Evolutionary conservation across 192 early-diverging fungal species (phyloP), one percentile per base, ranked within the genome.

Genomic region (Coemansia javaensis): DNA sequence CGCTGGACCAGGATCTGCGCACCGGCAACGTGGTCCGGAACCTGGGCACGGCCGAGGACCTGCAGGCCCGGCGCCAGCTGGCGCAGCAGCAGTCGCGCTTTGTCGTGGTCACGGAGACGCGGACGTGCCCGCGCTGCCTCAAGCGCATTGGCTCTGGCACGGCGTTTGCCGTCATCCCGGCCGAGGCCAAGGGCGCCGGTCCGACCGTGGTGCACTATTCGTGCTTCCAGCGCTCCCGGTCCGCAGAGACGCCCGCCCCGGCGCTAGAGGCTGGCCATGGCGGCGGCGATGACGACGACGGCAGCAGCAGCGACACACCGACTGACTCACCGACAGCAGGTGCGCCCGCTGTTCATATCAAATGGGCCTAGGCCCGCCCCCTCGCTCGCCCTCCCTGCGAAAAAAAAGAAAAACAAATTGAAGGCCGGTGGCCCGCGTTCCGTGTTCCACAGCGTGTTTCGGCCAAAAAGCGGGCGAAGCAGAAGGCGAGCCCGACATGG

Each of bases 131-230:
- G 14, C 64, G 68, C 8, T 78, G 76, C 47, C 42, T 73, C 20
- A 78, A 78, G 60, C 64, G 76, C n/a, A 78, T 78, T 20, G 76
- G 76, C 33, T 50, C 63, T 7, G 63, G 68, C 44, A 59, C 59
- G 6, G 68, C 64, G 12, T 77, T 68, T 59, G 69, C 69, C 5
- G 52, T 78, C 30, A 52, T 69, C 33, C 61, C 63, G 16, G 16
- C 45, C 10, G 48, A 49, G 7, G 33, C 41, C n/a, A 43, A 47
- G 30, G 38, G 24, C 6, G 9, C 21, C 5, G 51, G 51, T 36
- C 58, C 60, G 21, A 20, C 35, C 23, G 69, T 73, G 16, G 63
- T 78, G 11, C 76, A 78, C 17, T 78, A 69, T 44, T 73, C 76
- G 32, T 78, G 76, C 54, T 72, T 54, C 57, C 69, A 73, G 55